phyloP scores from a whole-genome alignment of 1,139 yeast species.

The Meyerozyma smithsonii region DNA sequence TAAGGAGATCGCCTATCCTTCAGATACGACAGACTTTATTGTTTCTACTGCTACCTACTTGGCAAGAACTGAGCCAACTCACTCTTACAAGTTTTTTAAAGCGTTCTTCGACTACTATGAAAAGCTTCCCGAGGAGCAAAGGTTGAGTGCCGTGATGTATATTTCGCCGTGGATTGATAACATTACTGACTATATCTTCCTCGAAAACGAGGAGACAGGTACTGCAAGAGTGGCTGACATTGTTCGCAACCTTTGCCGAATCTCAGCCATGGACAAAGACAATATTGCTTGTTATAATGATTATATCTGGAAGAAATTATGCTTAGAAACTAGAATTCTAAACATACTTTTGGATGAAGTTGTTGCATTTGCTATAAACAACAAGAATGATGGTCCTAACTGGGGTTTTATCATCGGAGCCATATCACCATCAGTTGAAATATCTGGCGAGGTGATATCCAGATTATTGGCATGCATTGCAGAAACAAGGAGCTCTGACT shows the following conservation, averaged over 20 bases:
- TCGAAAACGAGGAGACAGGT: slow-evolving; percentile 52
- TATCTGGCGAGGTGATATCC: slow-evolving; percentile 62
- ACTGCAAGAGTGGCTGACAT: slow-evolving; percentile 57
- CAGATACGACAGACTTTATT: slow-evolving; percentile 62
- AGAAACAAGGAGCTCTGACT: slow-evolving; percentile 40
- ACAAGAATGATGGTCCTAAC: slow-evolving; percentile 65
- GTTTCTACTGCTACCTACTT: slow-evolving; percentile 55
- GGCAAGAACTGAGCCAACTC: slow-evolving; percentile 51
- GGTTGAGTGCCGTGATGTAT: slow-evolving; percentile 45
- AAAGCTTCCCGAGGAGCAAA: slow-evolving; percentile 30
- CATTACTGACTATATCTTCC: slow-evolving; percentile 53
- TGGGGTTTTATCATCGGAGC: slow-evolving; percentile 64
- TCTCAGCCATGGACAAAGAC: slow-evolving; percentile 49
- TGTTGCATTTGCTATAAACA: slow-evolving; percentile 68
- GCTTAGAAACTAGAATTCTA: slow-evolving; percentile 56
- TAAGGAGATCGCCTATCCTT: slow-evolving; percentile 67
- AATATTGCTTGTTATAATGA: slow-evolving; percentile 37
- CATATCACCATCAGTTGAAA: slow-evolving; percentile 68
- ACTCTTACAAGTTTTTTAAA: slow-evolving; percentile 58
- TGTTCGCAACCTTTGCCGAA: slow-evolving; percentile 57
- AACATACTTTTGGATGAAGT: slow-evolving; percentile 66
- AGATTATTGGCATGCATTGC: slow-evolving; percentile 51
- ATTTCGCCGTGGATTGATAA: slow-evolving; percentile 79
- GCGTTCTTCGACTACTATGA: slow-evolving; percentile 59
- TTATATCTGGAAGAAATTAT: slow-evolving; percentile 67